A percentile compares a stretch with the other conserved stretches of the same genome.
Evolutionary conservation across 139 green algal genomes (phyloP).

Genomic region (Micractinium conductrix): DNA sequence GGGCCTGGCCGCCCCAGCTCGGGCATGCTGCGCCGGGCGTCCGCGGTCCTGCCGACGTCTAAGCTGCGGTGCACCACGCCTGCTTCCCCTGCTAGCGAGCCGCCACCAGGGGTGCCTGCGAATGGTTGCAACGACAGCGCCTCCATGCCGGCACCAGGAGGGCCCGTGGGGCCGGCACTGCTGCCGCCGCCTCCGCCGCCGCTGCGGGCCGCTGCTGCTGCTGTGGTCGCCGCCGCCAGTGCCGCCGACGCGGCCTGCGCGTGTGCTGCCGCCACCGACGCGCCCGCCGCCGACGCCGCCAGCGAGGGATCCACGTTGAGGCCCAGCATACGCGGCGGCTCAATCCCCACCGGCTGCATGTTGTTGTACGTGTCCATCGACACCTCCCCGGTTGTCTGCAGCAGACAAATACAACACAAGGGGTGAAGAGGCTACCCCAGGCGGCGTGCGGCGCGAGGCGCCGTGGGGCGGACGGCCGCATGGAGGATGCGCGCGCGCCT

Average conservation of each 20-base stretch:
- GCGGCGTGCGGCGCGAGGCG: no score
- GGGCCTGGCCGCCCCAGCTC: background rate
- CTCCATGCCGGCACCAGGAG: background rate
- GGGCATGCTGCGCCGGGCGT: constrained; percentile 18
- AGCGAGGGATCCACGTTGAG: constrained; percentile 19
- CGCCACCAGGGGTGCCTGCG: no score
- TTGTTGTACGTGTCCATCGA: constrained; percentile 40
- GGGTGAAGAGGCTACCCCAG: no score
- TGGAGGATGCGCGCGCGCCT: no score
- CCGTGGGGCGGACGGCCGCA: no score
- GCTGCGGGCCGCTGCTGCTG: background rate
- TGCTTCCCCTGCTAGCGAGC: background rate
- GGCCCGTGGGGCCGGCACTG: background rate
- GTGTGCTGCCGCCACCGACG: no score
- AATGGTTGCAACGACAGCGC: no score
- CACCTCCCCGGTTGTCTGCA: constrained; percentile 38
- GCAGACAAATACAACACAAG: background rate
- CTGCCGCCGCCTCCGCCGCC: background rate
- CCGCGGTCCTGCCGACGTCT: background rate
- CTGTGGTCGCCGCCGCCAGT: no score
- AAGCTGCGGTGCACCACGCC: constrained; percentile 15
- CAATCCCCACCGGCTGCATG: background rate
- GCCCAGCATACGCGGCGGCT: constrained; percentile 32
- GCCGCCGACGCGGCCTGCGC: no score
- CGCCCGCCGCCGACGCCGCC: background rate